These are phyloP conservation scores for Jackrogersella multiformis DNA, from an alignment of 495 filamentous ascomycete genomes.

Conservation along the genomic window DNA sequence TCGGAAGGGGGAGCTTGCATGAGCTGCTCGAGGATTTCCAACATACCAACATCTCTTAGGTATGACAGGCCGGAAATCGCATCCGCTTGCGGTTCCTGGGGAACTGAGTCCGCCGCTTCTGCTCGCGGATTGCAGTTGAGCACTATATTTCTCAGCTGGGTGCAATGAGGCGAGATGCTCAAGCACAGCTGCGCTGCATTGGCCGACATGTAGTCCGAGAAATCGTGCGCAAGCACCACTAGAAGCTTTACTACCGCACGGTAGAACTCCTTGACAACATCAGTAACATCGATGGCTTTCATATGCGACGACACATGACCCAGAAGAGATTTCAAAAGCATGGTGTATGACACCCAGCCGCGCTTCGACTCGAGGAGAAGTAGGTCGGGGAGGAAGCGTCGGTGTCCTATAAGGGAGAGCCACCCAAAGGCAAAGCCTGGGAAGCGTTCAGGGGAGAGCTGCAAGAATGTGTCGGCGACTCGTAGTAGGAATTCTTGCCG, in stretches of 20 bases:
- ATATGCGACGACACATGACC: constrained; percentile 80
- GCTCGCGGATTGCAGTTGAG: constrained; percentile 83
- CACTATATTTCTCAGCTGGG: constrained; percentile 89
- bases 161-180: constrained; percentile 83
- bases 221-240: constrained; percentile 90
- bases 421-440: constrained; percentile 86
- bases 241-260: constrained; percentile 83
- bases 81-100: constrained; percentile 33
- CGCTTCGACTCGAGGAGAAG: constrained; percentile 72
- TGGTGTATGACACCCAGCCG: constrained; percentile 79
- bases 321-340: constrained; percentile 78
- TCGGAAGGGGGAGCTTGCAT: constrained; percentile 70
- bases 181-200: constrained; percentile 87
- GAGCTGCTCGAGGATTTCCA: constrained; percentile 71
- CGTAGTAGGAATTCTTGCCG: constrained; percentile 75
- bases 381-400: constrained; percentile 84
- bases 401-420: constrained; percentile 82
- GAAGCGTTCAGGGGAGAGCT: constrained; percentile 77
- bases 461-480: constrained; percentile 76
- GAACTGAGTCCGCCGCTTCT: constrained; percentile 70
- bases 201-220: constrained; percentile 88
- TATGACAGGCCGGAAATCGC: constrained; percentile 49
- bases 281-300: constrained; percentile 73
- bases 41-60: constrained; percentile 69
- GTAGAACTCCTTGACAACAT: constrained; percentile 82